phyloP scores from a whole-genome alignment of 1,284 basidiomycete genomes.

The Wolfiporia cocos region DNA sequence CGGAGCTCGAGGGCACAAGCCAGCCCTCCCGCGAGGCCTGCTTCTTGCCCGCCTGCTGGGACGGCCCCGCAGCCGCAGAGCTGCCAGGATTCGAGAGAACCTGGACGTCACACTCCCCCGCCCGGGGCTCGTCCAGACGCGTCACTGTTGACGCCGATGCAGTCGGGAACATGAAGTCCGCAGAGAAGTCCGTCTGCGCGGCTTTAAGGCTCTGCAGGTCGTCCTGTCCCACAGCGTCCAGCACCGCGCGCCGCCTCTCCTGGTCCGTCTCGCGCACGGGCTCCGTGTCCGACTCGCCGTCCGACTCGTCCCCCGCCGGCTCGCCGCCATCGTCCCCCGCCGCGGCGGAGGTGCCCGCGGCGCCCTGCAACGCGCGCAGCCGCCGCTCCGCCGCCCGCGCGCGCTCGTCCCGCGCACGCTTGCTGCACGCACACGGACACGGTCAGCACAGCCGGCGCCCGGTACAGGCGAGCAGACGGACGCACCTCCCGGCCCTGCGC shows the following conservation, averaged over 20 bases:
- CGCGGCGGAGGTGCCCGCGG: no score
- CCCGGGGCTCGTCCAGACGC: background rate
- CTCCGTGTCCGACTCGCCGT: constrained; percentile 28
- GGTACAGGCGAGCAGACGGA: constrained; percentile 42
- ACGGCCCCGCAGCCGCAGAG: background rate
- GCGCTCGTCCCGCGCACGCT: constrained; percentile 68
- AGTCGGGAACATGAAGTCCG: constrained; percentile 39
- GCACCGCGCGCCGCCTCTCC: constrained; percentile 44
- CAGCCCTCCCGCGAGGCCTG: background rate
- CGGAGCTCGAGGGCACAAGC: background rate
- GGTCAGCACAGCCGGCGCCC: constrained; percentile 69
- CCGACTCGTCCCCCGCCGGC: constrained; percentile 18
- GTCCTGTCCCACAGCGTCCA: constrained; percentile 33
- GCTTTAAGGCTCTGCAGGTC: constrained; percentile 31
- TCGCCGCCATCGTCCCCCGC: no score
- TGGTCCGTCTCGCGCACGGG: constrained; percentile 46
- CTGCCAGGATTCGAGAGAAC: background rate
- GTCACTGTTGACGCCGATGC: background rate
- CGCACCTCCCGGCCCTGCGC: constrained; percentile 62
- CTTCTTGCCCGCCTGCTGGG: background rate
- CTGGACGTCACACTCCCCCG: constrained; percentile 4
- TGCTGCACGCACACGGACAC: constrained; percentile 33
- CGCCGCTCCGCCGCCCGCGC: constrained; percentile 66
- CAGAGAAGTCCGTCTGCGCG: constrained; percentile 37
- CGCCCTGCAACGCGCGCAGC: constrained; percentile 38